A percentile compares a stretch with the other conserved stretches of the same genome.
These are phyloP conservation scores for Aspergillus cavernicola DNA, from an alignment of 495 filamentous ascomycete species.

Conservation along the genomic window DNA sequence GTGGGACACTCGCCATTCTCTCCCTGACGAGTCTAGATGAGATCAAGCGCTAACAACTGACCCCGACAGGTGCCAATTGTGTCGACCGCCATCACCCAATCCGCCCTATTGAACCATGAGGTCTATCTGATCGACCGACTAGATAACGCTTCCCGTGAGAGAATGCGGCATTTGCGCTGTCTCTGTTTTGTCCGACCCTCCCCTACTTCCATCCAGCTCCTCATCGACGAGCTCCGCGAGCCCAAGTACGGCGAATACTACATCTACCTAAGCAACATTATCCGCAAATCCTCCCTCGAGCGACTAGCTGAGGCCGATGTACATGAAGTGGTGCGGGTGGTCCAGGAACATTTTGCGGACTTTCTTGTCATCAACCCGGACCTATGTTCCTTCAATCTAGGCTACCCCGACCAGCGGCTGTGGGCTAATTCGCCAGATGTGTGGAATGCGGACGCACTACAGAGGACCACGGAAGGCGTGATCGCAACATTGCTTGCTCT, in stretches of 20 bases:
- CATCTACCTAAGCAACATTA: conserved; percentile 94
- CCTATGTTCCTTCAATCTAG: conserved; percentile 76
- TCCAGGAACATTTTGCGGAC: conserved; percentile 95
- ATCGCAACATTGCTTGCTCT: conserved; percentile 76
- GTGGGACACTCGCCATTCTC: conserved; percentile 46
- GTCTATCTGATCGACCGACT: conserved; percentile 96
- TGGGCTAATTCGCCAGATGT: conserved; percentile 73
- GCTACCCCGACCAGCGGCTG: conserved; percentile 69
- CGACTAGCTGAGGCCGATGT: conserved; percentile 96
- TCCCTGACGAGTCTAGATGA: neutral
- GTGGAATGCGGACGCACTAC: conserved; percentile 86
- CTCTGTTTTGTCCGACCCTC: conserved; percentile 91
- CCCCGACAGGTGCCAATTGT: conserved; percentile 68
- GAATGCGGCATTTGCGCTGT: conserved; percentile 96
- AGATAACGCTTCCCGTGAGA: conserved; percentile 86
- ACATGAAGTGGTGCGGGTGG: conserved; percentile 86
- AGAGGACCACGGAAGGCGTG: conserved; percentile 81
- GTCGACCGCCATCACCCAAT: conserved; percentile 93
- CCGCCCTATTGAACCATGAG: conserved; percentile 91
- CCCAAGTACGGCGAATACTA: conserved; percentile 98
- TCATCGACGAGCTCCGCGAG: conserved; percentile 94
- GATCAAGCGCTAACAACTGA: conserved; percentile 1
- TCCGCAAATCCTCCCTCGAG: conserved; percentile 94
- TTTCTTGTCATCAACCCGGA: conserved; percentile 94
- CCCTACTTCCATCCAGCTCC: conserved; percentile 81